Conservation (phyloP, 257 asterid species). For the Gentiana dahurica region DNA sequence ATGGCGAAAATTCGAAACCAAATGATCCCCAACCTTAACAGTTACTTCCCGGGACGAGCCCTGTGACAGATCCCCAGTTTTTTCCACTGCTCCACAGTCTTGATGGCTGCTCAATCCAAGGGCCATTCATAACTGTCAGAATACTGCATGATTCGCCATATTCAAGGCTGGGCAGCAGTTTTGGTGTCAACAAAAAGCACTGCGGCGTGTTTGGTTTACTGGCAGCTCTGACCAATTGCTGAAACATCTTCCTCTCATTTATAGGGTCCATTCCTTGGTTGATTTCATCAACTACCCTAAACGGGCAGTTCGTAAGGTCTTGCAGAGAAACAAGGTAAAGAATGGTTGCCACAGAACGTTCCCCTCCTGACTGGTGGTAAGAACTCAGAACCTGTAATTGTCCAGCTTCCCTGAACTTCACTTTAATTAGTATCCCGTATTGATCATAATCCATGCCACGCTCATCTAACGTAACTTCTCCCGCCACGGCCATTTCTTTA, state of each 20-base stretch:
- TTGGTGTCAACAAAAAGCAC: slow-evolving; percentile 89
- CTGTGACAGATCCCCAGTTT: slow-evolving; percentile 46
- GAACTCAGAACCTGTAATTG: slow-evolving; percentile 87
- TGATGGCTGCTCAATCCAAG: slow-evolving; percentile 86
- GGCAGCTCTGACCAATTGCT: slow-evolving; percentile 91
- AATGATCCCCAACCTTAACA: neutral
- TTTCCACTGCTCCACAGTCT: slow-evolving; percentile 75
- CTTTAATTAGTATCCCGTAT: slow-evolving; percentile 90
- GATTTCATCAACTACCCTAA: slow-evolving; percentile 97
- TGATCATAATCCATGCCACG: slow-evolving; percentile 70
- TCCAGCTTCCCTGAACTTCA: slow-evolving; percentile 92
- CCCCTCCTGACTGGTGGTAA: slow-evolving; percentile 99
- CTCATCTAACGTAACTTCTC: slow-evolving; percentile 95
- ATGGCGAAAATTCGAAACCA: too few relatives aligned
- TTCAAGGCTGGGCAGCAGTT: slow-evolving; percentile 67
- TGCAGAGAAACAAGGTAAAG: slow-evolving; percentile 93
- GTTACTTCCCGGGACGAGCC: slow-evolving; percentile 16
- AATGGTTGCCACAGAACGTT: slow-evolving; percentile 94
- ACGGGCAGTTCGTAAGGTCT: slow-evolving; percentile 92
- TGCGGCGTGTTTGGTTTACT: slow-evolving; percentile 89
- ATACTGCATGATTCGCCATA: slow-evolving; percentile 78
- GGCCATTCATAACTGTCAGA: slow-evolving; percentile 80
- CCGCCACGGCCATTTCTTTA: slow-evolving; percentile 99
- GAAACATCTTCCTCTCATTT: slow-evolving; percentile 97
- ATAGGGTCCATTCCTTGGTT: slow-evolving; percentile 99